Evolutionary conservation across 768 basidiomycete species (phyloP).

Genomic region (Xerocomellus amylosporus): DNA sequence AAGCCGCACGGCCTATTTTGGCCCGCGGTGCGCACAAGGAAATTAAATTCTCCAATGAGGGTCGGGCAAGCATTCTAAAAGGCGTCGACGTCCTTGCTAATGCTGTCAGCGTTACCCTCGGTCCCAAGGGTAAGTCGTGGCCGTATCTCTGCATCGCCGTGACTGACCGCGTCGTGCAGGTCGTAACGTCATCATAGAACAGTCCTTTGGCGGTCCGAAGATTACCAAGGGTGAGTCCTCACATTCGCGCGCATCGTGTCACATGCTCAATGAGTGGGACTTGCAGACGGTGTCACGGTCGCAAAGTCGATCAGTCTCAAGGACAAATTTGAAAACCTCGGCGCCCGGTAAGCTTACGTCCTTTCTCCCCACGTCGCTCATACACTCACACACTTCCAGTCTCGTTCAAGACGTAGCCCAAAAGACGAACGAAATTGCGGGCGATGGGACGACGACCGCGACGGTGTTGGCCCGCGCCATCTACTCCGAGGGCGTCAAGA

Average conservation of each 20-base stretch:
- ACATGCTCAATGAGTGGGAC: too few relatives aligned
- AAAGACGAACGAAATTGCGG: slow-evolving; percentile 96
- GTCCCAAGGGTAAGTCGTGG: slow-evolving; percentile 72
- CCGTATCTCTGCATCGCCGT: neutral
- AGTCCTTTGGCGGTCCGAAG: slow-evolving; percentile 83
- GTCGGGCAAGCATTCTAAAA: slow-evolving; percentile 87
- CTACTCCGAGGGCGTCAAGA: slow-evolving; percentile 98
- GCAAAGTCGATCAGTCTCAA: slow-evolving; percentile 92
- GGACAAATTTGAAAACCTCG: slow-evolving; percentile 99
- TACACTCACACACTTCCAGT: slow-evolving; percentile 38
- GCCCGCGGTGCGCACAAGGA: slow-evolving; percentile 88
- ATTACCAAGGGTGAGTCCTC: slow-evolving; percentile 82
- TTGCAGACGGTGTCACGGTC: slow-evolving; percentile 83
- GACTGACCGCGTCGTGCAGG: slow-evolving; percentile 43
- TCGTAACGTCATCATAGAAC: slow-evolving; percentile 98
- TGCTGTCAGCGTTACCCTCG: slow-evolving; percentile 93
- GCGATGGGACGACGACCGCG: slow-evolving; percentile 97
- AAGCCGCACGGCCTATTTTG: slow-evolving; percentile 52
- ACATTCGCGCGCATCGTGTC: neutral
- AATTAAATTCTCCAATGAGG: slow-evolving; percentile 95
- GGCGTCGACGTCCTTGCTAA: slow-evolving; percentile 97
- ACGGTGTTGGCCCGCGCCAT: slow-evolving; percentile 96
- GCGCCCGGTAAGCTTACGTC: slow-evolving; percentile 70
- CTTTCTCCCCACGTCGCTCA: slow-evolving; percentile 17
- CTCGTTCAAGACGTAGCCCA: slow-evolving; percentile 94